A percentile compares a stretch with the other conserved stretches of the same genome.
phyloP scores from a whole-genome alignment of 257 asterid species.

The Solanum tacnaense region DNA sequence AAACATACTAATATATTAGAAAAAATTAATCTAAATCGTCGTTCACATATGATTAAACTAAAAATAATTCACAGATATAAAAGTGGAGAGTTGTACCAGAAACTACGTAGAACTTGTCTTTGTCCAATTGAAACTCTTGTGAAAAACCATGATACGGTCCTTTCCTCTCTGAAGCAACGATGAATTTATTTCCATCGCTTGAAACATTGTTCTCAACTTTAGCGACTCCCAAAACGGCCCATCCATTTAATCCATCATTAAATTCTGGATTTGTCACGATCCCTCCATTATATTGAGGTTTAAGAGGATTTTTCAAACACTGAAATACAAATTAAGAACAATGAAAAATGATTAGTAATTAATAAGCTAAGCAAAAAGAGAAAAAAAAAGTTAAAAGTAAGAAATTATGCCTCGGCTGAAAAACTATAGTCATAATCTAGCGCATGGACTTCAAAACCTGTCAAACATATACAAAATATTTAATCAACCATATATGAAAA shows the following conservation, averaged over 20 bases:
- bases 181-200: conserved; percentile 10
- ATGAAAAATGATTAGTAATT: background rate
- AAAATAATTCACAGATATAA: too few species aligned
- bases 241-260: conserved; percentile 12
- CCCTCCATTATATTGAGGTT: conserved; percentile 29
- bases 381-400: background rate
- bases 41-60: background rate
- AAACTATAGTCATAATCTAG: background rate
- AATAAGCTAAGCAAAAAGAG: background rate
- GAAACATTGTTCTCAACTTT: background rate
- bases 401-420: background rate
- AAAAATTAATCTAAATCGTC: background rate
- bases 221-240: conserved; percentile 7
- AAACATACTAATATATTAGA: background rate
- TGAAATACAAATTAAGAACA: background rate
- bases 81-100: conserved; percentile 4
- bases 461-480: background rate
- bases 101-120: conserved; percentile 3
- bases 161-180: conserved; percentile 2
- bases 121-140: conserved; percentile 6
- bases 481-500: background rate
- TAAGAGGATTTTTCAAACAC: conserved; percentile 24
- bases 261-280: conserved; percentile 21
- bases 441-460: background rate
- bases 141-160: background rate